Base-by-base conservation (phyloP, 225 moss, liverwort and hornwort species). In the Asterella californica region DNA sequence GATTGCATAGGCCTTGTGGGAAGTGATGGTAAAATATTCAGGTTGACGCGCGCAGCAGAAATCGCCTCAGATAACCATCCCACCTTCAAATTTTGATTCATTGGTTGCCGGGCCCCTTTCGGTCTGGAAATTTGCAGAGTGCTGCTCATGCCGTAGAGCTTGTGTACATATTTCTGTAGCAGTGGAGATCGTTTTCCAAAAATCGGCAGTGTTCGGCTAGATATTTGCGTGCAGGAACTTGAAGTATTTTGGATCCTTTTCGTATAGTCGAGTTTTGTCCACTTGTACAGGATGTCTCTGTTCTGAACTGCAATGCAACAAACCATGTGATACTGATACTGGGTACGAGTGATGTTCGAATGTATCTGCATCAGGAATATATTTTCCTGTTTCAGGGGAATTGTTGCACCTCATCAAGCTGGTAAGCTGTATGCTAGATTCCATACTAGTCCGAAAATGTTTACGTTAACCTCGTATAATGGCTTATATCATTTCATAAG, bases 121-220 rank as follows among this genome's bases (percentile, higher is more conserved):
- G 59, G 46, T 68, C 50, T 47, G 24, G 10, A 66, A 24, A 59
- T 37, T 75, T 74, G 52, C 33, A 48, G 53, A 74, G 48, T 17
- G 10, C 52, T 55, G 6, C 32, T 66, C 74, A 74, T 38, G 75
- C 34, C 15, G 59, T 52, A 63, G 38, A 74, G 80, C 60, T 33
- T 74, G 62, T 80, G 72, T 74, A 80, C 48, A 80, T 72, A 74
- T 80, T 80, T n/a, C 74, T 65, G 74, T 63, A 65, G 32, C 48
- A 62, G 77, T 63, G 77, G 63, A 78, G 64, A 38, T 53, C 29
- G 30, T 75, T 32, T 64, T 48, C n/a, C 83, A 46, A 59, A 21
- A 62, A 15, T 45, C 46, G 61, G 76, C 76, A 76, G 38, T 62
- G 76, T 76, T 59, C 42, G 77, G 77, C 77, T 77, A 63, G 37